Evolutionary conservation across 2,329 filamentous ascomycete species (phyloP).

Genomic region (Cladosporium sp.): DNA sequence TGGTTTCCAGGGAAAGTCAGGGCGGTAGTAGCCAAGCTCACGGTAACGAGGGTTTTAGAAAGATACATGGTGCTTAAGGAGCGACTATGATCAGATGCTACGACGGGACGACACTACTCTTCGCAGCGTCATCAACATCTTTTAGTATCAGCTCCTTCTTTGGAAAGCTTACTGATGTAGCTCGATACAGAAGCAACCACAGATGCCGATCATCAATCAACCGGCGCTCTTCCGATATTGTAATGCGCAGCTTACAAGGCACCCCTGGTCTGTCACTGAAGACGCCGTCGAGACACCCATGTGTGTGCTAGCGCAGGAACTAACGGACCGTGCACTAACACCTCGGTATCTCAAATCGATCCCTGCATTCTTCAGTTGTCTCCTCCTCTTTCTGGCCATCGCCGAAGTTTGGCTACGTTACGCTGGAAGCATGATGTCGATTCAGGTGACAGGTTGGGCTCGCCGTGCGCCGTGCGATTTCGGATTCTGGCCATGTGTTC

Average conservation of each 20-base stretch:
- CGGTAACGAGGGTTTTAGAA: background rate
- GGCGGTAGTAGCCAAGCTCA: background rate
- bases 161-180: background rate
- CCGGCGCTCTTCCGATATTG: background rate
- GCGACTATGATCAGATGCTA: conserved; percentile 11
- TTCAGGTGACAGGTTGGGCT: background rate
- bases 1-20: conserved; percentile 9
- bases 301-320: background rate
- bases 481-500: background rate
- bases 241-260: background rate
- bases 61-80: conserved; percentile 8
- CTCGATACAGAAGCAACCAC: background rate
- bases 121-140: conserved; percentile 1
- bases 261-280: background rate
- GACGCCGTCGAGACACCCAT: background rate
- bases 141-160: background rate
- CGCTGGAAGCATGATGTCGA: background rate
- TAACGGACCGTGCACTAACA: background rate
- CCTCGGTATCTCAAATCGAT: conserved; percentile 2
- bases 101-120: background rate
- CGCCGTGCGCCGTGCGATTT: background rate
- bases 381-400: background rate
- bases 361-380: background rate
- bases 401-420: background rate
- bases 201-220: background rate